Percentiles rank a stretch among this genome's conserved stretches.
Conservation (phyloP, 2,329 filamentous ascomycete species). For the Fusarium sp. region DNA sequence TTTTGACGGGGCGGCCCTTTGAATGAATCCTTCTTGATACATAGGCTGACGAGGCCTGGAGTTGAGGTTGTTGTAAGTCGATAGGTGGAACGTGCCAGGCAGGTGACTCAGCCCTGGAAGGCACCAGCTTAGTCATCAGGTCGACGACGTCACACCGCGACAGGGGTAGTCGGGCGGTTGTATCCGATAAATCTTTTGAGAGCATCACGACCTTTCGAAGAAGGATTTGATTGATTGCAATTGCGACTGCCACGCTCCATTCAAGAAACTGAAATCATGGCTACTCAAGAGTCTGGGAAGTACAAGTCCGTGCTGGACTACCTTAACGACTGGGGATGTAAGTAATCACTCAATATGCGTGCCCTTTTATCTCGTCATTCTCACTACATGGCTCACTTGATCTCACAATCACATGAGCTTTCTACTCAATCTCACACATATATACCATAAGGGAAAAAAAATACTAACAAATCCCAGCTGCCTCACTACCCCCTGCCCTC, state of each 20-base stretch:
- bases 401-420: not conserved
- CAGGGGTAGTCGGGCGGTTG: constrained; percentile 18
- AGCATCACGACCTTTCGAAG: constrained; percentile 25
- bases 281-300: constrained; percentile 36
- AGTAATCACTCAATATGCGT: constrained; percentile 44
- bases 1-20: not conserved
- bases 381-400: constrained; percentile 7
- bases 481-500: constrained; percentile 65
- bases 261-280: constrained; percentile 43
- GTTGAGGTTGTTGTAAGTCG: not conserved
- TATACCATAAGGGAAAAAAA: not conserved
- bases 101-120: constrained; percentile 16
- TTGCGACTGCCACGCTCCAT: constrained; percentile 28
- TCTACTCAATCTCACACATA: not conserved
- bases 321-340: constrained; percentile 64
- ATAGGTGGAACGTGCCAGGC: not conserved
- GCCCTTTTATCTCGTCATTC: constrained; percentile 3
- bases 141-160: constrained; percentile 32
- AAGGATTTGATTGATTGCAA: constrained; percentile 15
- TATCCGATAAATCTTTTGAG: constrained; percentile 25
- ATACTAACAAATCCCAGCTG: constrained; percentile 53
- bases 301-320: constrained; percentile 50
- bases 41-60: not conserved
- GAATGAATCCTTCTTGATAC: not conserved
- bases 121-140: constrained; percentile 32